Evolutionary conservation across 2,329 filamentous ascomycete species (phyloP).

Genomic region (Colletotrichum theobromicola): DNA sequence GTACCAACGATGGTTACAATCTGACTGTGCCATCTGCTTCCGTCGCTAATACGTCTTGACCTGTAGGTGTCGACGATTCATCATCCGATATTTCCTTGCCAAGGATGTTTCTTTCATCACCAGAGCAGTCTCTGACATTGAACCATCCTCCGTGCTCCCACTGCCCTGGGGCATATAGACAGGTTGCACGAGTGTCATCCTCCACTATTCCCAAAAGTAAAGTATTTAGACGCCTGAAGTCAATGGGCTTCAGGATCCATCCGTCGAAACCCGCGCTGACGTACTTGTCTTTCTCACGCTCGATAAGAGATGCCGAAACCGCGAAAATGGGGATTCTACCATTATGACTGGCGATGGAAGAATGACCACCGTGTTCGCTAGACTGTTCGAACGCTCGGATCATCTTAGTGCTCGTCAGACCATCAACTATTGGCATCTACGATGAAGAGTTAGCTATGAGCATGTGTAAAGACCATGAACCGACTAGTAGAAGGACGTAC

Average conservation of each 20-base stretch:
- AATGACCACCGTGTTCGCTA: constrained; percentile 53
- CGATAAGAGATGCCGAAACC: constrained; percentile 82
- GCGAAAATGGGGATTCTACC: constrained; percentile 82
- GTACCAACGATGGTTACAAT: neutral
- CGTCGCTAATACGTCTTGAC: neutral
- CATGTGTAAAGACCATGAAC: neutral
- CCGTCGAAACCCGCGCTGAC: constrained; percentile 83
- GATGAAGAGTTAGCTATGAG: neutral
- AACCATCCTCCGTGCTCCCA: constrained; percentile 95
- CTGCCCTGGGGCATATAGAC: constrained; percentile 71
- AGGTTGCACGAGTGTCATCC: constrained; percentile 59
- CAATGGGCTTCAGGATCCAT: constrained; percentile 89
- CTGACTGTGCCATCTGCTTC: neutral
- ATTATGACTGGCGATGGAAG: constrained; percentile 62
- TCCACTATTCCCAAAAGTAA: constrained; percentile 75
- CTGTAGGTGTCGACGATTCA: neutral
- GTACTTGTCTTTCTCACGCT: constrained; percentile 72
- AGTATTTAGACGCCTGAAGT: constrained; percentile 75
- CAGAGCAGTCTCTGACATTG: constrained; percentile 17
- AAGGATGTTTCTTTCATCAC: neutral
- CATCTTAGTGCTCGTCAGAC: constrained; percentile 80
- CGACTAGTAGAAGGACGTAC: constrained; percentile 50
- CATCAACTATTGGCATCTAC: constrained; percentile 93
- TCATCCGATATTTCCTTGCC: neutral
- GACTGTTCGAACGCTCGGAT: constrained; percentile 76